A percentile compares a stretch with the other conserved stretches of the same genome.
Evolutionary conservation across 2,329 filamentous ascomycete genomes (phyloP).

Genomic region (Pseudocercospora fijiensis): DNA sequence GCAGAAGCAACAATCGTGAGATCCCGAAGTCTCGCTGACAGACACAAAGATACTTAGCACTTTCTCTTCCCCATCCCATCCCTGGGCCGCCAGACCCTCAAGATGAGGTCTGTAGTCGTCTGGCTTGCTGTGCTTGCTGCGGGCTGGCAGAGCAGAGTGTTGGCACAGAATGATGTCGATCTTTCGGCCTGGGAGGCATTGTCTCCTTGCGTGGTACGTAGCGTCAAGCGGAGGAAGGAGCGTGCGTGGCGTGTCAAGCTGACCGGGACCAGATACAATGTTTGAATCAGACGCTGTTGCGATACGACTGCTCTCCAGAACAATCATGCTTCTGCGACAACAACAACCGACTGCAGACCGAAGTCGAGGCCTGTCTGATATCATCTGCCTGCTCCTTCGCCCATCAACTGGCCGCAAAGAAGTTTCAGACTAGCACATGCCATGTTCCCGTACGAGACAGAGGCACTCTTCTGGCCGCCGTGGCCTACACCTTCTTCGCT

Average conservation of each 20-base stretch:
- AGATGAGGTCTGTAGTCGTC: background rate
- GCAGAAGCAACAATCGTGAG: background rate
- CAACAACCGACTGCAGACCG: conserved; percentile 7
- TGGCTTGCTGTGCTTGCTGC: background rate
- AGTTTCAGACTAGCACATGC: conserved; percentile 12
- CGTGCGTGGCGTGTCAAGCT: background rate
- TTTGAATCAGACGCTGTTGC: conserved; percentile 6
- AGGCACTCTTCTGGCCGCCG: conserved; percentile 7
- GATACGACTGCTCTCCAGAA: conserved; percentile 14
- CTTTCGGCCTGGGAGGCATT: conserved; percentile 14
- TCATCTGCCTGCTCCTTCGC: conserved; percentile 9
- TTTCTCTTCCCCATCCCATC: background rate
- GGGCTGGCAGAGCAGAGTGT: background rate
- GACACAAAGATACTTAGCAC: background rate
- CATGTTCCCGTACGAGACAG: conserved; percentile 7
- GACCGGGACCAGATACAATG: conserved; percentile 13
- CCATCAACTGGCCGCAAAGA: conserved; percentile 12
- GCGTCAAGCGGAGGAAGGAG: background rate
- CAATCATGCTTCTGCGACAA: conserved; percentile 21
- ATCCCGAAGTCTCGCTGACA: background rate
- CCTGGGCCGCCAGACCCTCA: background rate
- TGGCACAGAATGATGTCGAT: conserved; percentile 8
- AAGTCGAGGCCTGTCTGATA: conserved; percentile 9
- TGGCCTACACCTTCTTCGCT: conserved; percentile 14
- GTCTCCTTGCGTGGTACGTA: conserved; percentile 21